Evolutionary conservation across 768 basidiomycete species (phyloP), one percentile per base, ranked within the genome.

Genomic region (Tylopilus balloui): DNA sequence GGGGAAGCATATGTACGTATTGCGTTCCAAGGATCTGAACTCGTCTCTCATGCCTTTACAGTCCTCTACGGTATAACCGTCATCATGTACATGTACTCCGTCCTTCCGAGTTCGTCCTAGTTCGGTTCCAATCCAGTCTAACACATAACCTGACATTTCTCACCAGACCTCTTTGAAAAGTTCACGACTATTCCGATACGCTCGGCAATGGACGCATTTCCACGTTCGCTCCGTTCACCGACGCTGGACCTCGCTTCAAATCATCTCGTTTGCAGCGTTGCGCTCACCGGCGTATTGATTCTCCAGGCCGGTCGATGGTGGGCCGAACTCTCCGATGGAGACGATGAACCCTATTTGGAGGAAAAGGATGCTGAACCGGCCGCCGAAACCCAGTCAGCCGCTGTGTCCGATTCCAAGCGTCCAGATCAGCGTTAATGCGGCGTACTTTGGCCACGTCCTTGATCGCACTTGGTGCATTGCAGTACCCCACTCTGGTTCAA

Each of bases 211-310:
- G 78, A 81, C 44, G 76, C 79, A 15, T 83, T 90, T 66, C 88
- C 89, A 7, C 71, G 74, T 17, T 60, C 72, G 0, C 74, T 92
- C 12, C 79, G 83, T 9, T 72, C 67, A 35, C 76, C 81, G 13
- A 86, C 84, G 1, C 78, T 92, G 40, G 86, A 86, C 49, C 81
- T 92, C 44, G 90, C 90, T 0, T 88, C 89, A 24, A 83, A 79
- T 59, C 81, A 92, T 63, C 84, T 92, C 61, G 79, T 92, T 50
- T 91, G 87, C 72, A 87, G 86, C 62, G 90, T 92, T 40, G 87
- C 88, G 1, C 77, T 92, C 47, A 92, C 90, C 0, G 90, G 90
- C n/a, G 86, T 92, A 23, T 71, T 92, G 28, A 79, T 83, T 9
- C 76, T 92, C 21, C 90, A 92, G 70, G 88, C 88, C 0, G 86